Evolutionary conservation across 306 rosid species (phyloP).

Genomic region (Delonix regia): DNA sequence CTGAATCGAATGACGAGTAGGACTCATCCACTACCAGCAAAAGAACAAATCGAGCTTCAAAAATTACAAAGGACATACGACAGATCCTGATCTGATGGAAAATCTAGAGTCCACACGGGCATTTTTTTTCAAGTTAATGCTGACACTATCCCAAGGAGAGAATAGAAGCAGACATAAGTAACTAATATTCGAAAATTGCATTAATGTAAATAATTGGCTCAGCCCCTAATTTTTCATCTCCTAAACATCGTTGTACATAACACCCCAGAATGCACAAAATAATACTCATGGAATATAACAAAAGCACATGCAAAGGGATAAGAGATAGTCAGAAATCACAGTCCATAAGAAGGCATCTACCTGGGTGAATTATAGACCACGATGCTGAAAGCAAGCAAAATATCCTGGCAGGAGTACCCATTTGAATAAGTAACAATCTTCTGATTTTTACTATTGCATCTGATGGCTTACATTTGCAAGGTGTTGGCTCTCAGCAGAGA

Average conservation of each 20-base stretch:
- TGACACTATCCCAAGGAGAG: neutral
- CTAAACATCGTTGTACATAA: neutral
- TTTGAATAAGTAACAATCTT: constrained; percentile 21
- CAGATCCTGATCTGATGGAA: neutral
- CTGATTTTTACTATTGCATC: constrained; percentile 43
- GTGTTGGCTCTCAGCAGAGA: constrained; percentile 51
- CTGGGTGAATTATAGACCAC: neutral
- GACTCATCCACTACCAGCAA: no score
- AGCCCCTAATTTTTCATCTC: neutral
- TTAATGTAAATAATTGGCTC: neutral
- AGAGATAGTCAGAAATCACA: constrained; percentile 3
- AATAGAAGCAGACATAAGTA: neutral
- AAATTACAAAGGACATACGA: neutral
- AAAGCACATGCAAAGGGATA: neutral
- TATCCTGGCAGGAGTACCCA: neutral
- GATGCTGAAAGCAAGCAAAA: neutral
- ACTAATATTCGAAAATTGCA: neutral
- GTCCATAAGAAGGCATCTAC: constrained; percentile 8
- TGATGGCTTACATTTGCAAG: constrained; percentile 61
- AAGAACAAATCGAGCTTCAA: no score
- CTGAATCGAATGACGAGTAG: neutral
- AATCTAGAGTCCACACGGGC: neutral
- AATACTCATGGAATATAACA: neutral
- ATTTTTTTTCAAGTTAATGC: neutral
- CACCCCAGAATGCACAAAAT: neutral